Conservation (phyloP, 2,329 filamentous ascomycete species). For the Graphium sp. region DNA sequence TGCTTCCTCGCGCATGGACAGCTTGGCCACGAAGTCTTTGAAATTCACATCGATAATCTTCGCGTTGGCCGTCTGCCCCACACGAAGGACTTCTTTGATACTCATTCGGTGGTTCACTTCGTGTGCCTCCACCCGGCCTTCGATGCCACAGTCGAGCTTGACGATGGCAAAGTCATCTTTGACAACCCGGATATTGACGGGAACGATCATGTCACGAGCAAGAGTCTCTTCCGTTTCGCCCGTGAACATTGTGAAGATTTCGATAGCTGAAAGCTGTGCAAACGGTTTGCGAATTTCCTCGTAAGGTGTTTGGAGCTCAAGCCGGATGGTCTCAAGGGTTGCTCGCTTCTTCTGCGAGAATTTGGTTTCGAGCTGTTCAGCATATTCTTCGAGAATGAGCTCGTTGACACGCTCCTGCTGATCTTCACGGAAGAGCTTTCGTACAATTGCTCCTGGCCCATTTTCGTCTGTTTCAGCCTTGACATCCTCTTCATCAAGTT, state of each 20-base stretch:
- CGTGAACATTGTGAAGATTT: slow-evolving; percentile 92
- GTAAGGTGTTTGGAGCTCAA: slow-evolving; percentile 81
- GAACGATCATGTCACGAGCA: slow-evolving; percentile 79
- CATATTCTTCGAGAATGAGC: slow-evolving; percentile 89
- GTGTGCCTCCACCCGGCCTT: slow-evolving; percentile 68
- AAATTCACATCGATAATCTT: slow-evolving; percentile 81
- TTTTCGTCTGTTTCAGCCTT: slow-evolving; percentile 87
- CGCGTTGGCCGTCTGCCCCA: slow-evolving; percentile 72
- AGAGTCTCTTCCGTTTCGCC: slow-evolving; percentile 79
- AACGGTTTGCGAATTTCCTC: slow-evolving; percentile 84
- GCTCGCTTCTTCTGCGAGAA: slow-evolving; percentile 91
- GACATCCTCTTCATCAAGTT: slow-evolving; percentile 94
- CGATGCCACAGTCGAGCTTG: slow-evolving; percentile 85
- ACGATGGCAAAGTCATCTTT: slow-evolving; percentile 88
- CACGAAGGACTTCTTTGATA: slow-evolving; percentile 56
- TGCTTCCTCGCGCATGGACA: slow-evolving; percentile 70
- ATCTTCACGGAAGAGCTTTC: slow-evolving; percentile 88
- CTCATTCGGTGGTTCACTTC: slow-evolving; percentile 63
- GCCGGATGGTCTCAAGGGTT: slow-evolving; percentile 88
- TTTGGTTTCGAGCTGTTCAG: slow-evolving; percentile 83
- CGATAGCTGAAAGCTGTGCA: slow-evolving; percentile 48
- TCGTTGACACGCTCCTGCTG: slow-evolving; percentile 93
- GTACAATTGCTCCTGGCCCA: slow-evolving; percentile 76
- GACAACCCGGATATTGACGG: slow-evolving; percentile 73
- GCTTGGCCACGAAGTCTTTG: slow-evolving; percentile 66